phyloP scores from a whole-genome alignment of 1,284 basidiomycete genomes.

The Vanrija sp. region DNA sequence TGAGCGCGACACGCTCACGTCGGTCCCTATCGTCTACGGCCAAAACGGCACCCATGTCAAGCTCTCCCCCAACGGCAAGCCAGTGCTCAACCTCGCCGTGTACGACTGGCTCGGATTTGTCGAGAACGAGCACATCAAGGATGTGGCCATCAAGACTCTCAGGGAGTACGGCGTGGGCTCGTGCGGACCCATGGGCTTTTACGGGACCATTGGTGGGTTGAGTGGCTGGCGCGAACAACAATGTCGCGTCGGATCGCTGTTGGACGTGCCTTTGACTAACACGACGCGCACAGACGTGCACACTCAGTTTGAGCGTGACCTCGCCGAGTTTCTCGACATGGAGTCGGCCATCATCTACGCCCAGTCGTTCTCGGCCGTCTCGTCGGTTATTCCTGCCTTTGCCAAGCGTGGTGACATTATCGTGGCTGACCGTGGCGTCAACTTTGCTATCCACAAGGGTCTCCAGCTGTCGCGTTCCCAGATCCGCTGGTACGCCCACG shows the following conservation, averaged over 20 bases:
- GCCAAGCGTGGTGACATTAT: constrained; percentile 98
- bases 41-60: constrained; percentile 79
- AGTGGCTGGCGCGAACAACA: too few relatives aligned
- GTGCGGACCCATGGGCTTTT: constrained; percentile 96
- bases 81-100: constrained; percentile 77
- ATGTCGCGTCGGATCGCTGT: constrained; percentile 54
- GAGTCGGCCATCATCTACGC: constrained; percentile 90
- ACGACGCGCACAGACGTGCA: constrained; percentile 64
- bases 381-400: constrained; percentile 94
- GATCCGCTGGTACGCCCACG: constrained; percentile 94
- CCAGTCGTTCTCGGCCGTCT: constrained; percentile 86
- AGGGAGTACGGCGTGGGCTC: constrained; percentile 90
- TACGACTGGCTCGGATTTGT: constrained; percentile 91
- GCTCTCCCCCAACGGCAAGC: constrained; percentile 68
- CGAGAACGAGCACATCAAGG: constrained; percentile 81
- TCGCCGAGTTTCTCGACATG: constrained; percentile 85
- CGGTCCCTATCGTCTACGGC: constrained; percentile 75
- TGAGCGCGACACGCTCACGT: constrained; percentile 66
- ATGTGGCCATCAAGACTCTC: constrained; percentile 79
- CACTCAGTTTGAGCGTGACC: constrained; percentile 77
- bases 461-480: constrained; percentile 91
- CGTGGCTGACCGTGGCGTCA: constrained; percentile 91
- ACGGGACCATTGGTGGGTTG: constrained; percentile 66
- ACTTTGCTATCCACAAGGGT: constrained; percentile 96
- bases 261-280: constrained; percentile 38